Percentiles rank a stretch among this genome's conserved stretches.
Conservation (phyloP, 2,329 filamentous ascomycete species). For the Fusarium decemcellulare region DNA sequence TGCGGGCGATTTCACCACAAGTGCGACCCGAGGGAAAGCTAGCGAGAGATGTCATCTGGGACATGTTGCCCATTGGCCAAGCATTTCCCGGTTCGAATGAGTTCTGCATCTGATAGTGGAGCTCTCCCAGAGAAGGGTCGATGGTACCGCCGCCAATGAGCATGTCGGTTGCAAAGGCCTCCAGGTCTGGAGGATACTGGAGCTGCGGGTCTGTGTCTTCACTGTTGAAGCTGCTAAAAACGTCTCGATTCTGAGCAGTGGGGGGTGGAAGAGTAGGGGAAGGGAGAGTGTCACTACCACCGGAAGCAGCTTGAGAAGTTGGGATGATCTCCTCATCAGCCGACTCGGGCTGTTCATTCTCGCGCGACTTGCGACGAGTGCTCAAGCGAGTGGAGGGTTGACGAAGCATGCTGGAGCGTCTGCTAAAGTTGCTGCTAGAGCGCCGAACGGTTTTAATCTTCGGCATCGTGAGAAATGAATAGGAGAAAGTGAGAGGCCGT, state of each 20-base stretch:
- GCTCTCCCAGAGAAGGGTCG: neutral
- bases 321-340: neutral
- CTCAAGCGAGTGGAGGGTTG: slow-evolving; percentile 36
- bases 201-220: slow-evolving; percentile 7
- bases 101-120: neutral
- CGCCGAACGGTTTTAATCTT: slow-evolving; percentile 8
- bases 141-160: slow-evolving; percentile 3
- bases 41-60: neutral
- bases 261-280: slow-evolving; percentile 2
- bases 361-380: slow-evolving; percentile 2
- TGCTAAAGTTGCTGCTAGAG: neutral
- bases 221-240: slow-evolving; percentile 5
- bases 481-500: neutral
- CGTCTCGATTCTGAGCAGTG: neutral
- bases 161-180: neutral
- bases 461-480: slow-evolving; percentile 14
- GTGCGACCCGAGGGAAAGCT: slow-evolving; percentile 43
- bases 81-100: neutral
- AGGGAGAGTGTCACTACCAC: slow-evolving; percentile 1
- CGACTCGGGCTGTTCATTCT: slow-evolving; percentile 46
- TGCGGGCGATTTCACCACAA: slow-evolving; percentile 63
- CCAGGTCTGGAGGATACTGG: slow-evolving; percentile 4
- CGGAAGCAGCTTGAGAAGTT: neutral
- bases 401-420: neutral
- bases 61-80: neutral